These are phyloP conservation scores for Auriculariales sp. DNA, from an alignment of 768 basidiomycete genomes.

Conservation along the genomic window DNA sequence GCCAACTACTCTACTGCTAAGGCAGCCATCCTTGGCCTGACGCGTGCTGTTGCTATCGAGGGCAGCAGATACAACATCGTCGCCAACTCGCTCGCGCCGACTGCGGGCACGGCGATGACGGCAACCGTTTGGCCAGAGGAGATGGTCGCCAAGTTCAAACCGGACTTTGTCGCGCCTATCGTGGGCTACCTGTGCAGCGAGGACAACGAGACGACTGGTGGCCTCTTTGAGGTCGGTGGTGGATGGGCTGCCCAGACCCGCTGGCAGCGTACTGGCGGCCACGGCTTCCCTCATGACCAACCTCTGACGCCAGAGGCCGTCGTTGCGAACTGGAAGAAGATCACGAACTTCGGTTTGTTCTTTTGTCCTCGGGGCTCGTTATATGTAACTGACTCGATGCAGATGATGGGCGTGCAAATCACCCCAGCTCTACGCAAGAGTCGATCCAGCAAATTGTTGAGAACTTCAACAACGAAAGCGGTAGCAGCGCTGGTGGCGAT, in stretches of 20 bases:
- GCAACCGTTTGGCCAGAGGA: conserved; percentile 73
- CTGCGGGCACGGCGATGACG: conserved; percentile 87
- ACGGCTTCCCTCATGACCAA: conserved; percentile 72
- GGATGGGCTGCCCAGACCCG: conserved; percentile 88
- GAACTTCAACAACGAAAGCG: conserved; percentile 37
- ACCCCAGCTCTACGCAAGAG: conserved; percentile 64
- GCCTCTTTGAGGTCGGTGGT: conserved; percentile 73
- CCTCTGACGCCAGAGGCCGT: conserved; percentile 71
- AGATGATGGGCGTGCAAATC: conserved; percentile 73
- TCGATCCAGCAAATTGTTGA: conserved; percentile 57
- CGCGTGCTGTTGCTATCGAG: conserved; percentile 81
- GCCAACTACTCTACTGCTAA: conserved; percentile 93
- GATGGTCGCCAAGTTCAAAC: conserved; percentile 86
- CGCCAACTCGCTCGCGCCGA: conserved; percentile 76
- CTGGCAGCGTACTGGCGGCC: conserved; percentile 83
- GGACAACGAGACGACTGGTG: conserved; percentile 58
- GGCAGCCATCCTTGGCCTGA: conserved; percentile 79
- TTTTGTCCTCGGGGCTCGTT: neutral
- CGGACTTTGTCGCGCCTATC: no score
- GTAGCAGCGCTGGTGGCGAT: conserved; percentile 7
- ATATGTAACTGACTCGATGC: conserved; percentile 1
- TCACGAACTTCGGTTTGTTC: conserved; percentile 69
- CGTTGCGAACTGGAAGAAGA: conserved; percentile 59
- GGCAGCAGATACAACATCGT: conserved; percentile 84
- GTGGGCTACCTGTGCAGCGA: conserved; percentile 86